Evolutionary conservation across 139 green algal species (phyloP).

Genomic region (Choricystis sp.): DNA sequence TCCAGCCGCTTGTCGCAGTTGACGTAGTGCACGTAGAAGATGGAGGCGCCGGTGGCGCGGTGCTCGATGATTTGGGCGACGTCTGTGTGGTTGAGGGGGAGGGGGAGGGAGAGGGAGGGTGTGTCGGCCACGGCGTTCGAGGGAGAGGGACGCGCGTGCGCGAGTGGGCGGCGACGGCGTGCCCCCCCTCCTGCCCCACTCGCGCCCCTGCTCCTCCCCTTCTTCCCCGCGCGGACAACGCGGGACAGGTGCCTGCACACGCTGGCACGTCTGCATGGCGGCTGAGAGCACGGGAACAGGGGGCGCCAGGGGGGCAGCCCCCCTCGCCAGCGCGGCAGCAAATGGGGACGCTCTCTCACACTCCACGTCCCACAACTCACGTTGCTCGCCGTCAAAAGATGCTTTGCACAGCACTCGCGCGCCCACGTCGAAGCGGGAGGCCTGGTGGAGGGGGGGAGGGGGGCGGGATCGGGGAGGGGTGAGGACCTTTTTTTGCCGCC

Average conservation of each 20-base stretch:
- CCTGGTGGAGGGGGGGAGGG: no score
- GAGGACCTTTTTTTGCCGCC: no score
- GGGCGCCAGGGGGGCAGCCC: neutral
- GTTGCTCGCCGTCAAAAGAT: conserved; percentile 30
- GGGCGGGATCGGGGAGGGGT: no score
- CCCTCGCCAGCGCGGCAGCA: no score
- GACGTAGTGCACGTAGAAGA: conserved; percentile 81
- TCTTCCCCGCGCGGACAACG: no score
- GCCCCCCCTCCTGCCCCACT: no score
- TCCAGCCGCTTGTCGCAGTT: conserved; percentile 75
- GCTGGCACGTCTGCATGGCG: no score
- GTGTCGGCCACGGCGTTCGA: neutral
- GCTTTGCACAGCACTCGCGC: conserved; percentile 19
- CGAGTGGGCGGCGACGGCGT: no score
- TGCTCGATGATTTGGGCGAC: conserved; percentile 29
- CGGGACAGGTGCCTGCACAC: no score
- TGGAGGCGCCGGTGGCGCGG: neutral
- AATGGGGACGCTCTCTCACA: neutral
- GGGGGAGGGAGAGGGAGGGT: neutral
- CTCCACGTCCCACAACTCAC: conserved; percentile 6
- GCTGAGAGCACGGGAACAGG: neutral
- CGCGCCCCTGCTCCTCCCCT: no score
- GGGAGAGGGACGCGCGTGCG: no score
- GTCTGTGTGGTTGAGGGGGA: conserved; percentile 9
- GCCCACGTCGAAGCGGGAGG: conserved; percentile 18